Conservation (phyloP, 768 basidiomycete species). For the Lactarius trivialis region DNA sequence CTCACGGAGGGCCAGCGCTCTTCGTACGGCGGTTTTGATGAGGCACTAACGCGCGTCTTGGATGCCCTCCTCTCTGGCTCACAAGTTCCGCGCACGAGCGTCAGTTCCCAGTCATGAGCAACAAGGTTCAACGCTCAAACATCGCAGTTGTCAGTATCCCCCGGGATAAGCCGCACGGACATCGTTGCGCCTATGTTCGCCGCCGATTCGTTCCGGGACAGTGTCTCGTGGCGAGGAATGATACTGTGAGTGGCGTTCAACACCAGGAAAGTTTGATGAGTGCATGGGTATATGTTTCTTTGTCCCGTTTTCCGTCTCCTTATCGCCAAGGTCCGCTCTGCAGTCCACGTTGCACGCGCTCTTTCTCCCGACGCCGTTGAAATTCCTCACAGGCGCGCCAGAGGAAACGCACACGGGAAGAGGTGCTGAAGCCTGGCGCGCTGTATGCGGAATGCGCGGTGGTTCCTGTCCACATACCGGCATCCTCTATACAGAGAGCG, state of each 20-base stretch:
- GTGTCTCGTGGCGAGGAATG: conserved; percentile 39
- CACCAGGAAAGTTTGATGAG: background rate
- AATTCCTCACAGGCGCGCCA: conserved; percentile 36
- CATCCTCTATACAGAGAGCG: conserved; percentile 19
- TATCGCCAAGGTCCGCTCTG: conserved; percentile 51
- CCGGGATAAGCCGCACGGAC: conserved; percentile 68
- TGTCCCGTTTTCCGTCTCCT: conserved; percentile 65
- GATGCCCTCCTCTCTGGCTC: conserved; percentile 69
- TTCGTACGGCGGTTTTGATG: conserved; percentile 57
- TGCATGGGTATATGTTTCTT: conserved; percentile 52
- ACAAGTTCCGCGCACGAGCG: conserved; percentile 40
- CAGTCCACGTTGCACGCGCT: conserved; percentile 78
- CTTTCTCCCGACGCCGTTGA: conserved; percentile 77
- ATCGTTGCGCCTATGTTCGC: conserved; percentile 53
- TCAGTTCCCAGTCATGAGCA: conserved; percentile 33
- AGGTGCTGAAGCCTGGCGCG: conserved; percentile 71
- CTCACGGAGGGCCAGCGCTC: conserved; percentile 57
- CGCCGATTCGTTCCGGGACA: conserved; percentile 35
- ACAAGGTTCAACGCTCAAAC: conserved; percentile 54
- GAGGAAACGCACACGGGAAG: conserved; percentile 33
- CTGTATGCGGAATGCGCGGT: conserved; percentile 73
- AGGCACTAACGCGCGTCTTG: conserved; percentile 74
- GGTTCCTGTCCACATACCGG: conserved; percentile 31
- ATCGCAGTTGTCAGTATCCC: conserved; percentile 67
- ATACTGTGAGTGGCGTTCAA: conserved; percentile 39